These are phyloP conservation scores for Tricholoma sp. DNA, from an alignment of 768 basidiomycete genomes.

Conservation along the genomic window DNA sequence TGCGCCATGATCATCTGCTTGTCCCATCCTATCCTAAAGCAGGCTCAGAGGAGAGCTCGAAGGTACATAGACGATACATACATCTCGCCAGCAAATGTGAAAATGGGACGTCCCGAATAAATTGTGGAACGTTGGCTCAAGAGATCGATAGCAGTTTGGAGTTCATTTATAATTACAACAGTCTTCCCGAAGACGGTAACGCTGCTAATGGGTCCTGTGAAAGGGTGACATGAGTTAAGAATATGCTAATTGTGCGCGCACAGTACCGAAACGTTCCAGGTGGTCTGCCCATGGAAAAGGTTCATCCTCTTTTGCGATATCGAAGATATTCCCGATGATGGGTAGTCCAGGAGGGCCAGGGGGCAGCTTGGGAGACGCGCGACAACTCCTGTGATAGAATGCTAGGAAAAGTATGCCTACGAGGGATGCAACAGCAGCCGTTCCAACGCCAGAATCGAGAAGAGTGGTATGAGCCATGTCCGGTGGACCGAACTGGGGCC, in stretches of 20 bases:
- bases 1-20: constrained; percentile 21
- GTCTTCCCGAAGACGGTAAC: constrained; percentile 21
- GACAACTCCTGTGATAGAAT: neutral
- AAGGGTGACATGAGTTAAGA: constrained; percentile 10
- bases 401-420: neutral
- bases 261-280: neutral
- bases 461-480: neutral
- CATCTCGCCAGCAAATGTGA: constrained; percentile 32
- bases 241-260: neutral
- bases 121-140: constrained; percentile 29
- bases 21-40: constrained; percentile 25
- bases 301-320: neutral
- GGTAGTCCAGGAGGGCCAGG: neutral
- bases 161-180: constrained; percentile 23
- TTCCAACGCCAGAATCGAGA: neutral
- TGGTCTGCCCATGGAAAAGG: neutral
- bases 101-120: constrained; percentile 27
- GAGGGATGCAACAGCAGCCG: neutral
- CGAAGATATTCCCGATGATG: neutral
- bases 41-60: constrained; percentile 13
- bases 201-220: constrained; percentile 16
- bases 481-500: neutral
- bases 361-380: neutral
- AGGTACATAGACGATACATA: constrained; percentile 5
- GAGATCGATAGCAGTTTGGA: constrained; percentile 26